Evolutionary conservation across 2,329 filamentous ascomycete species (phyloP), one percentile per base, ranked within the genome.

Genomic region (Fusarium nygamai): DNA sequence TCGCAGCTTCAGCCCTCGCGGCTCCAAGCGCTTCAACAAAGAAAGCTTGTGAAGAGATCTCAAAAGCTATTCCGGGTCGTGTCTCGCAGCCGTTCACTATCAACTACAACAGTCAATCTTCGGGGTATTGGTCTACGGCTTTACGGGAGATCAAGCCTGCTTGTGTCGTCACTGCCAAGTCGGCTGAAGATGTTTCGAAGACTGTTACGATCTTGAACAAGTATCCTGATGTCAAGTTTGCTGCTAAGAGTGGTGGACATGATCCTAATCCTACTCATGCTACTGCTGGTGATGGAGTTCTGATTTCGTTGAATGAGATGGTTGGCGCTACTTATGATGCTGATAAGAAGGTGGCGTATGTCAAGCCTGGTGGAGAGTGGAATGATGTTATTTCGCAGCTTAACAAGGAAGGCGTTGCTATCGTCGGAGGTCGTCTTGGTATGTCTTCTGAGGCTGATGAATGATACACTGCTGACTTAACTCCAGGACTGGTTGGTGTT

Each of bases 301-400:
- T 72, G 0, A 73, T 72, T 4, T 72, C 69, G 0, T n/a, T 72
- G 41, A 47, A 20, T 4, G 69, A 65, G 19, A 57, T 72, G 33
- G 24, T 54, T 13, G 69, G 69, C 0, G 64, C 69, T 0, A 48
- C 50, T 2, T 72, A 72, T 31, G 64, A 72, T n/a, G 19, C 41
- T 10, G 44, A 36, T 4, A 73, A 65, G 6, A 46, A 60, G 5
- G 19, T 73, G 2, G 69, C 69, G 1, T 73, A 72, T 33, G 64
- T 72, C 0, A 73, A 72, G 39, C 69, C 69, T 4, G 69, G 69
- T 0, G 69, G 69, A 20, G 69, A 72, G 29, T 72, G 69, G 69
- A 72, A 72, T 34, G 64, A 72, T 27, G 69, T 72, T 27, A 72
- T 72, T 1, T 65, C 59, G 2, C 10, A 14, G 1, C 27, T 72